Percentiles rank a stretch among this genome's conserved stretches.
phyloP scores from a whole-genome alignment of 176 grass and related monocot species.

The Carex pumila region DNA sequence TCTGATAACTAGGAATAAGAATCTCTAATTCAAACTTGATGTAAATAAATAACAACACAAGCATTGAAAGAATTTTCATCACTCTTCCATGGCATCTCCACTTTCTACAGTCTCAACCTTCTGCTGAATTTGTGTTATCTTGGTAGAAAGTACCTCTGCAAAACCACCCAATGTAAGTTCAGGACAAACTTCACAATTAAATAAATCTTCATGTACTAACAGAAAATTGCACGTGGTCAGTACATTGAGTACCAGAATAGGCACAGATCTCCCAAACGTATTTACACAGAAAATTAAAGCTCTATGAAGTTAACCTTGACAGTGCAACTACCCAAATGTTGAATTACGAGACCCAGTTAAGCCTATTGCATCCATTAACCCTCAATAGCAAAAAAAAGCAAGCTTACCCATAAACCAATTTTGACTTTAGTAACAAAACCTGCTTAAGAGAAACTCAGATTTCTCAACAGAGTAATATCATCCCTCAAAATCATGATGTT shows the following conservation, averaged over 20 bases:
- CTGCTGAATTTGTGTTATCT: conserved; percentile 54
- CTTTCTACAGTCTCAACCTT: conserved; percentile 36
- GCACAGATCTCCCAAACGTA: not conserved
- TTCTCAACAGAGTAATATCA: not conserved
- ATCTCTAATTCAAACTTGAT: conserved; percentile 8
- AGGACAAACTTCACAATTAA: not conserved
- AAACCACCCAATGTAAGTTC: not conserved
- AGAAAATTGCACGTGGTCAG: not conserved
- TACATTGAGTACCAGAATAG: not conserved
- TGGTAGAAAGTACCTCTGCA: conserved; percentile 75
- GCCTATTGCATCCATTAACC: not conserved
- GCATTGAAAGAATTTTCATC: conserved; percentile 9
- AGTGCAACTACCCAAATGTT: not conserved
- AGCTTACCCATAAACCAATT: not conserved
- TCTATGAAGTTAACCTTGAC: not conserved
- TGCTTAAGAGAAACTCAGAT: not conserved
- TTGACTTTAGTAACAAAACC: not conserved
- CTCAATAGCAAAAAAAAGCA: not conserved
- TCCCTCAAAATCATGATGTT: not conserved
- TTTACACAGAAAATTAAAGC: not conserved
- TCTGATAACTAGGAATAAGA: not conserved
- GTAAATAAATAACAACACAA: not conserved
- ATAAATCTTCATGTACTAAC: not conserved
- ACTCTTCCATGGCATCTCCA: conserved; percentile 87
- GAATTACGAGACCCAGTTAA: not conserved